Conservation (phyloP, 225 moss, liverwort and hornwort species). For the Pseudoscleropodium purum region DNA sequence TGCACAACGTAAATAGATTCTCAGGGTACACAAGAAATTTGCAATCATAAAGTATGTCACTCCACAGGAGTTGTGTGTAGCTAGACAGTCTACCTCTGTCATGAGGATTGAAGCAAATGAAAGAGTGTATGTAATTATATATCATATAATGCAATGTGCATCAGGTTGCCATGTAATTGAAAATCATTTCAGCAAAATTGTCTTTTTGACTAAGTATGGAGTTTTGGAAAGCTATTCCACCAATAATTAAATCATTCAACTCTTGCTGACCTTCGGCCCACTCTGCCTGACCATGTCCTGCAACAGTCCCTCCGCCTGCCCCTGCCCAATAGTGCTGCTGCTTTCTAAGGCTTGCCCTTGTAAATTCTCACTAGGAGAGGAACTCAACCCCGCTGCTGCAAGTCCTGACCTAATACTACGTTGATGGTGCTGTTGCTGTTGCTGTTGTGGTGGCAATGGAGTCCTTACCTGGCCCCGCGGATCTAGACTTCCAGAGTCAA, state of each 20-base stretch:
- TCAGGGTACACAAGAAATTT: not conserved
- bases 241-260: conserved; percentile 1
- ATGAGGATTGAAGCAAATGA: not conserved
- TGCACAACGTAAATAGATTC: not conserved
- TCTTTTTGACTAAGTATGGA: not conserved
- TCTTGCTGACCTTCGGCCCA: conserved; percentile 24
- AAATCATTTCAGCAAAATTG: conserved; percentile 35
- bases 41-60: not conserved
- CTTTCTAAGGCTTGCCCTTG: conserved; percentile 14
- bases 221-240: not conserved
- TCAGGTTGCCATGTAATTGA: conserved; percentile 10
- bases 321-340: not conserved
- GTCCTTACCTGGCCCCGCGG: not conserved
- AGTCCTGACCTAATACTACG: not conserved
- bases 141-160: conserved; percentile 50
- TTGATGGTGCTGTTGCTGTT: not conserved
- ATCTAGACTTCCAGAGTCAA: conserved; percentile 7
- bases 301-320: conserved; percentile 30
- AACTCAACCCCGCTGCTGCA: not conserved
- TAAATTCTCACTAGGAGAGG: conserved; percentile 13
- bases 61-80: not conserved
- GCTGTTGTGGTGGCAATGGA: not conserved
- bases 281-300: conserved; percentile 49
- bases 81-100: not conserved
- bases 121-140: not conserved